These are phyloP conservation scores for Cyclotella baltica DNA, from an alignment of 108 stramenopile species.

Conservation along the genomic window DNA sequence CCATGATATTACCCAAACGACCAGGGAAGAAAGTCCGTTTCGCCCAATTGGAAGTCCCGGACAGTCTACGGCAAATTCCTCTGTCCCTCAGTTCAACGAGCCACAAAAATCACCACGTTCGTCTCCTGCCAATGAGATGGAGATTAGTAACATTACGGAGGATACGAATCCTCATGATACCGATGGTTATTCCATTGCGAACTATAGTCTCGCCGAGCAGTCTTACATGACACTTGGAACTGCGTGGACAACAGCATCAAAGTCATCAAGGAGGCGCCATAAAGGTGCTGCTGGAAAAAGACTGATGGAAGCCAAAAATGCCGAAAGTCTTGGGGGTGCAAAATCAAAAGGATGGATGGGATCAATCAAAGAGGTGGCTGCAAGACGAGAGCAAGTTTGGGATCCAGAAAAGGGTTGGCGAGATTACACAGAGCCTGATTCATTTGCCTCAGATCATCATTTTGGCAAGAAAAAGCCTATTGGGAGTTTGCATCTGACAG, in stretches of 20 bases:
- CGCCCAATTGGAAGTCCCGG: not conserved
- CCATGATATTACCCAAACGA: too few species aligned
- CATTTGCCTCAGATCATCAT: slow-evolving; percentile 3
- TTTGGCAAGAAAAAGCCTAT: slow-evolving; percentile 19
- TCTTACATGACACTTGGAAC: slow-evolving; percentile 46
- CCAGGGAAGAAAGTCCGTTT: slow-evolving; percentile 2
- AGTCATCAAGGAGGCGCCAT: slow-evolving; percentile 61
- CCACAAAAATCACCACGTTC: not conserved
- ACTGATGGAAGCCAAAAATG: slow-evolving; percentile 56
- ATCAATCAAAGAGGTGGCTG: slow-evolving; percentile 71
- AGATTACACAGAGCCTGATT: slow-evolving; percentile 65
- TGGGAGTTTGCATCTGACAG: slow-evolving; percentile 43
- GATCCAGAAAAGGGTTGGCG: slow-evolving; percentile 75
- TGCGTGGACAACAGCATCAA: slow-evolving; percentile 50
- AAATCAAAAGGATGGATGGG: slow-evolving; percentile 77
- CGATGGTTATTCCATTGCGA: slow-evolving; percentile 51
- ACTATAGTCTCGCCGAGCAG: slow-evolving; percentile 55
- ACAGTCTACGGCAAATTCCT: not conserved
- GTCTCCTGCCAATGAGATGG: not conserved
- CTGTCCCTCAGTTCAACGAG: slow-evolving; percentile 1
- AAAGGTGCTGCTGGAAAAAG: slow-evolving; percentile 74
- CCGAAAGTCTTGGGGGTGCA: slow-evolving; percentile 33
- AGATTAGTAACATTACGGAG: slow-evolving; percentile 13
- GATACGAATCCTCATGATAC: not conserved
- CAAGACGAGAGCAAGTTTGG: slow-evolving; percentile 63